Evolutionary conservation across 78 protist species (phyloP).

Genomic region (Goniomonas avonlea): DNA sequence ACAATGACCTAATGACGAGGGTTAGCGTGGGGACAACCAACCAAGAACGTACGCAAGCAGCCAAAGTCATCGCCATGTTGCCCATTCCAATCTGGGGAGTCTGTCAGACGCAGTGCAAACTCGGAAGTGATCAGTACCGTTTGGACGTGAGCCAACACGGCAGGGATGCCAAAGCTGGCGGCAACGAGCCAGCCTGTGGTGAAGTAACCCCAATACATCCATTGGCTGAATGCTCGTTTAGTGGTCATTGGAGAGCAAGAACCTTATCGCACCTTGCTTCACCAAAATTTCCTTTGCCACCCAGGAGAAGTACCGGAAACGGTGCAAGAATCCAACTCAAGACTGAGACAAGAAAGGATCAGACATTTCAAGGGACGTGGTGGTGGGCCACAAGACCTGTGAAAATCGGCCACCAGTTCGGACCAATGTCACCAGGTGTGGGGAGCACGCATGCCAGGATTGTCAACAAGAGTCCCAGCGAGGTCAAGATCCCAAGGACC

Average conservation of each 20-base stretch:
- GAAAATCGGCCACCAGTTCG: background rate
- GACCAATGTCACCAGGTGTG: background rate
- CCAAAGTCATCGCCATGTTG: too few species aligned
- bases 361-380: too few species aligned
- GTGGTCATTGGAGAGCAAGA: too few species aligned
- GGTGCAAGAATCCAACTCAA: background rate
- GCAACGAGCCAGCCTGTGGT: slow-evolving; percentile 3
- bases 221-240: too few species aligned
- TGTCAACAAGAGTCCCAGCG: background rate
- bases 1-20: too few species aligned
- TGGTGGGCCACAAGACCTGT: too few species aligned
- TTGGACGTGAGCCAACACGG: background rate
- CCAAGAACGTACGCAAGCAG: too few species aligned
- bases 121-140: too few species aligned
- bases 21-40: too few species aligned
- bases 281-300: too few species aligned
- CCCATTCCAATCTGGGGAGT: too few species aligned
- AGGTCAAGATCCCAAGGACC: background rate
- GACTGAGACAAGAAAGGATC: background rate
- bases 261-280: background rate
- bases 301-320: background rate
- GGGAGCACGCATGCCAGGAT: slow-evolving; percentile 5
- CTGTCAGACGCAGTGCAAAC: too few species aligned
- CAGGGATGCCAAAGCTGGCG: background rate
- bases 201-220: slow-evolving; percentile 1